These are phyloP conservation scores for Aureobasidium musti DNA, from an alignment of 2,329 filamentous ascomycete genomes.

Conservation along the genomic window DNA sequence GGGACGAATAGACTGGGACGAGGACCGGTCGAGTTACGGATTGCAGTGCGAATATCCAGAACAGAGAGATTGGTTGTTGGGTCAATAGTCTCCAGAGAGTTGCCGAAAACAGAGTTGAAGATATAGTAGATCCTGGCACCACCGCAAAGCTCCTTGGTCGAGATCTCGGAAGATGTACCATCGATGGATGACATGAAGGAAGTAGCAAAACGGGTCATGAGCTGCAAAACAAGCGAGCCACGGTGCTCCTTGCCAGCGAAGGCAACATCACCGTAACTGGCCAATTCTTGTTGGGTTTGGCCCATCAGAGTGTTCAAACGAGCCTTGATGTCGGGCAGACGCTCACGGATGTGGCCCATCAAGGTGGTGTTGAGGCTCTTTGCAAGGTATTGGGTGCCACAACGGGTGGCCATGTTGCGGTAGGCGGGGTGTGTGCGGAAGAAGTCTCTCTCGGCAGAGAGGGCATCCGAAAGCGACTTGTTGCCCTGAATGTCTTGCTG, in stretches of 20 bases:
- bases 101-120: constrained; percentile 98
- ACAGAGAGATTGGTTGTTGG: constrained; percentile 94
- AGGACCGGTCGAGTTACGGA: constrained; percentile 95
- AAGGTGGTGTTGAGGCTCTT: constrained; percentile 94
- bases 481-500: constrained; percentile 97
- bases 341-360: constrained; percentile 94
- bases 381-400: constrained; percentile 90
- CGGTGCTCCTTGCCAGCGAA: constrained; percentile 97
- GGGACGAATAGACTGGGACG: constrained; percentile 95
- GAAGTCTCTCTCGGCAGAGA: constrained; percentile 88
- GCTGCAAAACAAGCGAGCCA: constrained; percentile 88
- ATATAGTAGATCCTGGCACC: constrained; percentile 98
- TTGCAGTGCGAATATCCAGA: constrained; percentile 92
- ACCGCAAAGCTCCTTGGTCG: constrained; percentile 94
- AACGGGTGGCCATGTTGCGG: constrained; percentile 89
- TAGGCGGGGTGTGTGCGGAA: constrained; percentile 98
- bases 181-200: constrained; percentile 99
- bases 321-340: constrained; percentile 96
- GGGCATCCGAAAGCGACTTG: constrained; percentile 89
- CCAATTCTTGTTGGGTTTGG: constrained; percentile 98
- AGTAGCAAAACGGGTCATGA: constrained; percentile 97
- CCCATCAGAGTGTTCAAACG: constrained; percentile 98
- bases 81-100: constrained; percentile 92
- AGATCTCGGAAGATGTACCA: constrained; percentile 97
- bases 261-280: constrained; percentile 95